A percentile compares a stretch with the other conserved stretches of the same genome.
phyloP scores from a whole-genome alignment of 805 yeast species.

The Candida sakaeoensis region DNA sequence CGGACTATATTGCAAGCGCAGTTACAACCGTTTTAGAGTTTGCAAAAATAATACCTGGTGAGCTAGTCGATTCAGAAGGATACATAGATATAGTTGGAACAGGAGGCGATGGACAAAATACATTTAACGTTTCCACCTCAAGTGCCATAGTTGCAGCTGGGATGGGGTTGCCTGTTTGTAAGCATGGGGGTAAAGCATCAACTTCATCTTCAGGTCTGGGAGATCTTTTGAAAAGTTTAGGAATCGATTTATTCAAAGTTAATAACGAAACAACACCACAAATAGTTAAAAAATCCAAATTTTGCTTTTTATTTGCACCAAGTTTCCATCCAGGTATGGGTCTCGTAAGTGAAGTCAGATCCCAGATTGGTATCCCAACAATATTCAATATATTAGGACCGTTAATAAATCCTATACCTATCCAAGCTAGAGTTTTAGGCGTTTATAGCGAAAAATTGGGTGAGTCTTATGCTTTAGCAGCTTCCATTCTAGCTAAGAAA shows the following conservation, averaged over 20 bases:
- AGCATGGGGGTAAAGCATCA: slow-evolving; percentile 97
- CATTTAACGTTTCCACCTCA: slow-evolving; percentile 94
- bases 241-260: slow-evolving; percentile 74
- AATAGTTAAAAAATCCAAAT: slow-evolving; percentile 47
- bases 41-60: slow-evolving; percentile 51
- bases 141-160: slow-evolving; percentile 95
- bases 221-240: slow-evolving; percentile 76
- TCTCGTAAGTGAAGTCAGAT: slow-evolving; percentile 72
- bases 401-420: slow-evolving; percentile 82
- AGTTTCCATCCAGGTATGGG: slow-evolving; percentile 92
- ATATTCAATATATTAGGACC: slow-evolving; percentile 96
- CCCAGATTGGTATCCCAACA: slow-evolving; percentile 81
- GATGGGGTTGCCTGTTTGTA: slow-evolving; percentile 73
- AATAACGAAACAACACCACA: slow-evolving; percentile 57
- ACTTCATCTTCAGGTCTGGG: slow-evolving; percentile 94
- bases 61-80: slow-evolving; percentile 44
- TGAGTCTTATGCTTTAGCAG: slow-evolving; percentile 78
- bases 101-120: slow-evolving; percentile 97
- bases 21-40: slow-evolving; percentile 68
- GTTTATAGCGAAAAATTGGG: slow-evolving; percentile 82
- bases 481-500: slow-evolving; percentile 54
- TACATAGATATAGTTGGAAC: slow-evolving; percentile 94
- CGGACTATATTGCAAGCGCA: slow-evolving; percentile 83
- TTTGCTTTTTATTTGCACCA: slow-evolving; percentile 84
- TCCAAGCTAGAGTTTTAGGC: slow-evolving; percentile 79